Percentiles rank a stretch among this genome's conserved stretches.
phyloP scores from a whole-genome alignment of 2,329 filamentous ascomycete species.

The Colletotrichum sp. region DNA sequence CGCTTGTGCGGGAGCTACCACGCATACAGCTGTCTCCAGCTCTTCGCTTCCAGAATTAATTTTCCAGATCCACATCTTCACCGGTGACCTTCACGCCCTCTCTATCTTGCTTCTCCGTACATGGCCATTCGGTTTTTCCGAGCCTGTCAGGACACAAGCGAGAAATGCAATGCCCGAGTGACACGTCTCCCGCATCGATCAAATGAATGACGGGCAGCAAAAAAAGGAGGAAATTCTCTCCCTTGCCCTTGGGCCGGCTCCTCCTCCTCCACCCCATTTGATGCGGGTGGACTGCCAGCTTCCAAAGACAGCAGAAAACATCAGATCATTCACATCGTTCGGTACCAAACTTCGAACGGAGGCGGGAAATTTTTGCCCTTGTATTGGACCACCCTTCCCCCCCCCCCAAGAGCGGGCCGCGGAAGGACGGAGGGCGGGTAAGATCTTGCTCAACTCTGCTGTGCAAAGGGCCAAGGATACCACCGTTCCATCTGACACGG shows the following conservation, averaged over 20 bases:
- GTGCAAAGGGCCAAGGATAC: neutral
- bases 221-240: neutral
- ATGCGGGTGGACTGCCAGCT: neutral
- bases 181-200: neutral
- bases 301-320: neutral
- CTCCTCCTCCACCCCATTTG: neutral
- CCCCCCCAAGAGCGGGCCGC: neutral
- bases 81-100: neutral
- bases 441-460: neutral
- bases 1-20: neutral
- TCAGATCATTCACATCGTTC: neutral
- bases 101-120: neutral
- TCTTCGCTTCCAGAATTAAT: neutral
- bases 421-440: slow-evolving; percentile 5
- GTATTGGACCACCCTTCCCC: neutral
- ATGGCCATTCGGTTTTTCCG: neutral
- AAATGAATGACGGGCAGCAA: slow-evolving; percentile 11
- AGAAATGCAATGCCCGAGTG: neutral
- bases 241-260: neutral
- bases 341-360: neutral
- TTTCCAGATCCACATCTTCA: slow-evolving; percentile 3
- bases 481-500: neutral
- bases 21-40: neutral
- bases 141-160: neutral
- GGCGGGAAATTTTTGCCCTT: neutral